phyloP scores from a whole-genome alignment of 192 early-diverging fungal genomes.

The Backusella sp. region DNA sequence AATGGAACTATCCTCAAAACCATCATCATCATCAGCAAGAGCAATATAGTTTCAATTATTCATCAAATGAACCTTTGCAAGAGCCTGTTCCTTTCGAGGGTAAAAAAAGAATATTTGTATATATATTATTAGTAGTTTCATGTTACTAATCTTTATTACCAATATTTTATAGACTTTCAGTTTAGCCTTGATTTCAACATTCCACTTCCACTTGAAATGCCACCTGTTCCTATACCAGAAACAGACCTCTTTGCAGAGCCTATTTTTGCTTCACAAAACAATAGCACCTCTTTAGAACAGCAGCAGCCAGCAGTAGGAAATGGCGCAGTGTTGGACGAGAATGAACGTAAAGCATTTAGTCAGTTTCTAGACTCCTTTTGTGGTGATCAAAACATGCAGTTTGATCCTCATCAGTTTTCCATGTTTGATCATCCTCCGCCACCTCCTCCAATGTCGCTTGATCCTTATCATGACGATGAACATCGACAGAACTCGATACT shows the following conservation, averaged over 20 bases:
- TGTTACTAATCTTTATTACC: background rate
- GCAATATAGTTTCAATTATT: background rate
- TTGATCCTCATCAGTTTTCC: constrained; percentile 4
- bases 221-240: constrained; percentile 1
- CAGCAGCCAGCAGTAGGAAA: background rate
- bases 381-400: constrained; percentile 43
- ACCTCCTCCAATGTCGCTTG: constrained; percentile 7
- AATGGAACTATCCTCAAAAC: background rate
- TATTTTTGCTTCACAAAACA: background rate
- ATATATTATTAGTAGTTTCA: too few species aligned
- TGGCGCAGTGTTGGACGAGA: constrained; percentile 30
- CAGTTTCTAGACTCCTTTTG: constrained; percentile 53
- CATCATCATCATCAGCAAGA: background rate
- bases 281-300: background rate
- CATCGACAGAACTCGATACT: constrained; percentile 4
- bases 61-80: constrained; percentile 16
- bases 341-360: constrained; percentile 47
- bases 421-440: constrained; percentile 4
- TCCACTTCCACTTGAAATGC: background rate
- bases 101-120: constrained; percentile 5
- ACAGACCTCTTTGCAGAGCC: background rate
- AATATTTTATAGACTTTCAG: constrained; percentile 33
- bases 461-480: constrained; percentile 2
- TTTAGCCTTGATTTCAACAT: constrained; percentile 19
- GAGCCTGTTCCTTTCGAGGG: constrained; percentile 41